Base-by-base conservation (phyloP, 192 early-diverging fungal species). In the Obelidium mucronatum region DNA sequence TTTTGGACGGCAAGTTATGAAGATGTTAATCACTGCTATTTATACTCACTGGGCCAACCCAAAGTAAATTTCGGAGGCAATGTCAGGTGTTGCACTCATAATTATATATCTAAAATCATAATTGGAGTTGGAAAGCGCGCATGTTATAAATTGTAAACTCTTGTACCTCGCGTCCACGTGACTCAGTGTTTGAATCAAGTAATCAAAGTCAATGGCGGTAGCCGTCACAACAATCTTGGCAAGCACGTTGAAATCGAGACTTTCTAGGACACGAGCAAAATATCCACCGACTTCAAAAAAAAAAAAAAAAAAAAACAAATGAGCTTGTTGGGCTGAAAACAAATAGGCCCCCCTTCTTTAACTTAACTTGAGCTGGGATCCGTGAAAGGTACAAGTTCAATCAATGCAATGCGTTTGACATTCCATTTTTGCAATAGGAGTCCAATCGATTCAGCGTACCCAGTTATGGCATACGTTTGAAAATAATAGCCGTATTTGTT, bases 401-500 rank as follows among this genome's bases (percentile, higher is more conserved):
- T 19, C 44, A 48, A 48, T 0, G 11, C 44, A 48, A 0, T 19
- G 8, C 44, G 8, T 19, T 6, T 48, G 0, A 48, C 44, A 0
- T 0, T 6, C 44, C 44, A 48, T 0, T 6, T 48, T 19, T 48
- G 8, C 19, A 48, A 0, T 48, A 19, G 8, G 44, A 48, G 8
- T 48, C 44, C 44, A 48, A 48, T 48, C 44, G 44, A 48, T 48
- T 48, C 44, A 48, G 19, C 44, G 11, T 19, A 48, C 8, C 44
- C 44, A 48, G 44, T 48, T 0, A 19, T 19, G 19, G 44, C 11
- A 48, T 15, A 48, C 0, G 19, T 6, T 35, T 65, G 34, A 19
- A 65, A 65, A 37, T 37, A 65, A 35, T 39, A 65, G 1, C 33
- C 33, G 37, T 65, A 65, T 13, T 65, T 42, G 8, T 30, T 40